Conservation (phyloP, 495 filamentous ascomycete species). For the Tuber indicum region DNA sequence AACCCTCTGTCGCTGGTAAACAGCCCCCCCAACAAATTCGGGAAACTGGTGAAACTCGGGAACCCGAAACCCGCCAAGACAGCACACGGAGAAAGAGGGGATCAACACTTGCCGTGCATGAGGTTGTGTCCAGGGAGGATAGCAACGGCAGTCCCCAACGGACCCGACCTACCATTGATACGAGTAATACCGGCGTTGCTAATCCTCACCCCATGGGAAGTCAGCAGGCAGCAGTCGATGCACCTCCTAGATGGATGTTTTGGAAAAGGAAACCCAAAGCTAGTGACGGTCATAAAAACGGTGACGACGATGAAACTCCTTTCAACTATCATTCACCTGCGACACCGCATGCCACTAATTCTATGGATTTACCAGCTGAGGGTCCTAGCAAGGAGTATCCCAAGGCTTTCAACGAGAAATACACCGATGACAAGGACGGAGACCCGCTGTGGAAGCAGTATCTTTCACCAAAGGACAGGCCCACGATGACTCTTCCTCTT, state of each 20-base stretch:
- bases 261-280: constrained; percentile 45
- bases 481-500: constrained; percentile 73
- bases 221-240: constrained; percentile 12
- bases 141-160: constrained; percentile 1
- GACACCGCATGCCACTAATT: constrained; percentile 14
- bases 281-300: constrained; percentile 13
- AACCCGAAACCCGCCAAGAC: constrained; percentile 13
- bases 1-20: not conserved
- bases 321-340: constrained; percentile 32
- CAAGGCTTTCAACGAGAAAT: constrained; percentile 60
- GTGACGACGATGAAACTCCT: constrained; percentile 35
- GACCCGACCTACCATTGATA: not conserved
- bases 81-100: constrained; percentile 27
- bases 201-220: constrained; percentile 5
- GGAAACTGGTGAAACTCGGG: not conserved
- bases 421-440: constrained; percentile 55
- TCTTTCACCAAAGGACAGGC: constrained; percentile 70
- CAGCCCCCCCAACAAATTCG: not conserved
- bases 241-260: constrained; percentile 45
- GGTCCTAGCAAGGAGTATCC: constrained; percentile 55
- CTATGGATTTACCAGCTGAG: constrained; percentile 22
- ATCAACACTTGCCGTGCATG: constrained; percentile 31
- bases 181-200: constrained; percentile 11
- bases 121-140: constrained; percentile 11
- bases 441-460: constrained; percentile 78